phyloP scores from a whole-genome alignment of 225 moss, liverwort and hornwort species.

The Rhytidiadelphus loreus region DNA sequence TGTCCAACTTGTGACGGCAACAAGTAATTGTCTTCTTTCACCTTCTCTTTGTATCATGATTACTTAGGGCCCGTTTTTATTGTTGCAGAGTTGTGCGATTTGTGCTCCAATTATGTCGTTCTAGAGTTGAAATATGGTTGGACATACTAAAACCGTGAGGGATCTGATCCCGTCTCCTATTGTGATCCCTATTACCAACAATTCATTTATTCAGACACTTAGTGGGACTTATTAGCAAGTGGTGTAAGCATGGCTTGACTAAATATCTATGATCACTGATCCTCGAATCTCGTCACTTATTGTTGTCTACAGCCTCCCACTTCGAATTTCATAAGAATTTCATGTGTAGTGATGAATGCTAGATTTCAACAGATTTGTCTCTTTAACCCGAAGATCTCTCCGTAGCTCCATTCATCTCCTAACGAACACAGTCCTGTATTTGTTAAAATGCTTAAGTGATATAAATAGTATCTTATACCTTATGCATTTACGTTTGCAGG shows the following conservation, averaged over 20 bases:
- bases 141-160: neutral
- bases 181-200: neutral
- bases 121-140: neutral
- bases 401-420: neutral
- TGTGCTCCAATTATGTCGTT: neutral
- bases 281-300: neutral
- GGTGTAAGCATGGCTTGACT: neutral
- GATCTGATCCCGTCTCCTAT: neutral
- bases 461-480: neutral
- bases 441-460: neutral
- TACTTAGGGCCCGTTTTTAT: neutral
- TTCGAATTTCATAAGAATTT: neutral
- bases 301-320: neutral
- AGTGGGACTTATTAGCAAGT: neutral
- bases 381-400: neutral
- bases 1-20: slow-evolving; percentile 97
- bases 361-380: neutral
- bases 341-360: neutral
- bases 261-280: neutral
- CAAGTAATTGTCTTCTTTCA: slow-evolving; percentile 37
- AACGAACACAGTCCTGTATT: neutral
- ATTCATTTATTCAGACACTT: neutral
- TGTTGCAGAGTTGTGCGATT: neutral
- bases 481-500: neutral
- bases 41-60: neutral